Evolutionary conservation across 2,329 filamentous ascomycete genomes (phyloP).

Genomic region (Dothistroma septosporum): DNA sequence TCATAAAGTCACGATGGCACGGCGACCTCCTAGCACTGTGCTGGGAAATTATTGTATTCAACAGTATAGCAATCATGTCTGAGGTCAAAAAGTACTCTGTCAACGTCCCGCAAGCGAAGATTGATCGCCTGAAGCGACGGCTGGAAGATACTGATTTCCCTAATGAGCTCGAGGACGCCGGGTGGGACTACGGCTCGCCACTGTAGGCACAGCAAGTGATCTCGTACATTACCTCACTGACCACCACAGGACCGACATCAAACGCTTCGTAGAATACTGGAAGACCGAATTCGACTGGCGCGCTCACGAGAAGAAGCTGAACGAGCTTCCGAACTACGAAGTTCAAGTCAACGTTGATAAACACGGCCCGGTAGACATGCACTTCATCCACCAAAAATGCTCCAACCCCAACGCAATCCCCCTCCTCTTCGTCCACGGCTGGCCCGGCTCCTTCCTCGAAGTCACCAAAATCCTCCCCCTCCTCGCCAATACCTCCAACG

Average conservation of each 20-base stretch:
- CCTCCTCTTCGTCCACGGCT: conserved; percentile 64
- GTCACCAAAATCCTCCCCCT: conserved; percentile 56
- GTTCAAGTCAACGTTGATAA: conserved; percentile 51
- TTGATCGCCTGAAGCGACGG: conserved; percentile 12
- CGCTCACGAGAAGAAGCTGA: conserved; percentile 55
- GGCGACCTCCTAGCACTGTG: neutral
- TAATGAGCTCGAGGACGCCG: conserved; percentile 36
- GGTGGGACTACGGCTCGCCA: conserved; percentile 58
- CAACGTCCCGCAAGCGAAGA: conserved; percentile 16
- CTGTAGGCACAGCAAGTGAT: conserved; percentile 30
- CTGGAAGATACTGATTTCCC: conserved; percentile 16
- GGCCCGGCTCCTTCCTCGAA: conserved; percentile 66
- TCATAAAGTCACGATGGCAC: neutral
- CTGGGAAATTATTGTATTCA: no score
- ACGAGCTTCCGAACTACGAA: conserved; percentile 57
- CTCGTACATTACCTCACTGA: neutral
- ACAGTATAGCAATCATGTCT: conserved; percentile 5
- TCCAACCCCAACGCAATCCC: conserved; percentile 55
- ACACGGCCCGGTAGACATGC: conserved; percentile 57
- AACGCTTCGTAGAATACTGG: conserved; percentile 57
- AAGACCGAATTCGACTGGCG: conserved; percentile 57
- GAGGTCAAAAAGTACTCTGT: conserved; percentile 15
- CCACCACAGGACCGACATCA: conserved; percentile 46
- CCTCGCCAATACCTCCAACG: conserved; percentile 28
- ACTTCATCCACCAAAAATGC: conserved; percentile 60